Percentiles rank a stretch among this genome's conserved stretches.
phyloP scores from a whole-genome alignment of 2,329 filamentous ascomycete genomes.

The Aspergillus pseudonomiae region DNA sequence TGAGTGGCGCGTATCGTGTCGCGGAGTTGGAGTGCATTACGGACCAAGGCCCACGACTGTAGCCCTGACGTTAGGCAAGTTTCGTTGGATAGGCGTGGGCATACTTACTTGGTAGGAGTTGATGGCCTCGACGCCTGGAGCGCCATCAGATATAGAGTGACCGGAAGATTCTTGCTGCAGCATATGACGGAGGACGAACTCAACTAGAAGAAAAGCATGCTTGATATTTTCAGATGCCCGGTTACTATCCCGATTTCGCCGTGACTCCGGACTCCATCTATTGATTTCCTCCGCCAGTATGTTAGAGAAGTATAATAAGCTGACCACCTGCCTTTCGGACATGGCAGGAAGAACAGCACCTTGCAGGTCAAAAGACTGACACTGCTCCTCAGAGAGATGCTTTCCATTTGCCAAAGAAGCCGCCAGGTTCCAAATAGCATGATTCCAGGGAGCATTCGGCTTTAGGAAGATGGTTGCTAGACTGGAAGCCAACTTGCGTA shows the following conservation, averaged over 20 bases:
- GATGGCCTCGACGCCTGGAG: conserved; percentile 38
- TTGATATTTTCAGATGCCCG: conserved; percentile 33
- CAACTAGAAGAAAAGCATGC: conserved; percentile 41
- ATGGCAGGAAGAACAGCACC: conserved; percentile 40
- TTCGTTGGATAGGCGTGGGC: background rate
- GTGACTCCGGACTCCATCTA: conserved; percentile 26
- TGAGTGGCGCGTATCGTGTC: conserved; percentile 24
- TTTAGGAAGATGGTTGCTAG: conserved; percentile 49
- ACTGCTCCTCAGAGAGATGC: conserved; percentile 39
- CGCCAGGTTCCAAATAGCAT: conserved; percentile 39
- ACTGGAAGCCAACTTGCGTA: conserved; percentile 52
- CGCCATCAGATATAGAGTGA: conserved; percentile 22
- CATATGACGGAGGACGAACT: conserved; percentile 39
- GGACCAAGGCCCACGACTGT: conserved; percentile 41
- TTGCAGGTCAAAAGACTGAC: conserved; percentile 33
- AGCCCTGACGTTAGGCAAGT: conserved; percentile 9
- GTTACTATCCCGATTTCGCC: conserved; percentile 18
- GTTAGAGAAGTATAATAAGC: conserved; percentile 43
- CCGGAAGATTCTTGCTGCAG: conserved; percentile 27
- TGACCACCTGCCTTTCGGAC: conserved; percentile 37
- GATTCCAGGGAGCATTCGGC: conserved; percentile 41
- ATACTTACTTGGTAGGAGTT: conserved; percentile 40
- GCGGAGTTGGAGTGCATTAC: conserved; percentile 28
- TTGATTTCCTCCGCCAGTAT: conserved; percentile 46
- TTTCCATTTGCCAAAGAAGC: conserved; percentile 43